phyloP scores from a whole-genome alignment of 192 early-diverging fungal species.

The Coemansia sp. region DNA sequence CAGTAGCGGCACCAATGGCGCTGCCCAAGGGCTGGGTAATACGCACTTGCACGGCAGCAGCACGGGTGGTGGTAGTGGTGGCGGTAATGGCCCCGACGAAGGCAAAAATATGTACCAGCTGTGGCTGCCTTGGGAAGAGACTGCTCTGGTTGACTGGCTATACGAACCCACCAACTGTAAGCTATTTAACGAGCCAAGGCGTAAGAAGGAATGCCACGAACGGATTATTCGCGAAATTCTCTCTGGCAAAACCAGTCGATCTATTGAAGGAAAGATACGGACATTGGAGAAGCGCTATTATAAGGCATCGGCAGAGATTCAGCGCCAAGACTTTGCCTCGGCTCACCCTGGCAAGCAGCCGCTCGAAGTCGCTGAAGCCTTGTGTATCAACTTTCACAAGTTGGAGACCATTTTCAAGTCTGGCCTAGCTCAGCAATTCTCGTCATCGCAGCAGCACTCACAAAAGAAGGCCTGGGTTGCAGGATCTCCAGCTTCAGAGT shows the following conservation, averaged over 20 bases:
- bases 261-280: conserved; percentile 54
- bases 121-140: conserved; percentile 53
- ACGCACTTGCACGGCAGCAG: background rate
- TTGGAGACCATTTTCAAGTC: conserved; percentile 44
- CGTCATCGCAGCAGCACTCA: background rate
- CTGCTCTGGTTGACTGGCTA: conserved; percentile 45
- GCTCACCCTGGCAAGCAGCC: conserved; percentile 36
- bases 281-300: conserved; percentile 48
- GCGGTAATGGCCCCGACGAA: conserved; percentile 5
- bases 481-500: conserved; percentile 1
- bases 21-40: background rate
- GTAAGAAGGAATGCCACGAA: conserved; percentile 54
- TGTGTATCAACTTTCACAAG: conserved; percentile 44
- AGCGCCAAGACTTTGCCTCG: conserved; percentile 24
- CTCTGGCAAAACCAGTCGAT: conserved; percentile 47
- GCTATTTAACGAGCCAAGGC: conserved; percentile 48
- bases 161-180: conserved; percentile 45
- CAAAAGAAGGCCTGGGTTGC: conserved; percentile 5
- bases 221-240: conserved; percentile 46
- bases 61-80: background rate
- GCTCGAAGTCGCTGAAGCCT: conserved; percentile 39
- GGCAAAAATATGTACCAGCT: conserved; percentile 33
- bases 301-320: conserved; percentile 30
- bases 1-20: conserved; percentile 16
- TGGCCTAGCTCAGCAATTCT: conserved; percentile 3